A percentile compares a stretch with the other conserved stretches of the same genome.
Evolutionary conservation across 1,284 basidiomycete genomes (phyloP).

Genomic region (Golubevia pallescens): DNA sequence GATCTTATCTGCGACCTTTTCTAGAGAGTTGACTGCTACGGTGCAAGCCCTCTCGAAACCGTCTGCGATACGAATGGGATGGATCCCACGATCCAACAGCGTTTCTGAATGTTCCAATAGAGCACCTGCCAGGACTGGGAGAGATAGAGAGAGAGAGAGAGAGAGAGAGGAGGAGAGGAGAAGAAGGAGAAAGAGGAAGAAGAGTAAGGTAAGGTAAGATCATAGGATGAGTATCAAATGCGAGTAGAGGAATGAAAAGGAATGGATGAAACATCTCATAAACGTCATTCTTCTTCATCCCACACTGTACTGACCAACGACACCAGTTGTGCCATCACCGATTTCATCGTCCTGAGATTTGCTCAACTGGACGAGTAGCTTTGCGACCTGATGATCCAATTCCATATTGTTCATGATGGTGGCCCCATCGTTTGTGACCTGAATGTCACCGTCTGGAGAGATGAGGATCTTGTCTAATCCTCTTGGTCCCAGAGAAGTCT

Average conservation of each 20-base stretch:
- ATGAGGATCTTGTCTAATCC: slow-evolving; percentile 64
- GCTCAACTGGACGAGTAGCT: slow-evolving; percentile 56
- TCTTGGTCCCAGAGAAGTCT: slow-evolving; percentile 59
- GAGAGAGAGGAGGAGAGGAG: too few relatives aligned
- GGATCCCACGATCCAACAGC: slow-evolving; percentile 58
- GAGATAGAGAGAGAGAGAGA: not conserved
- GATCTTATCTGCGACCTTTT: slow-evolving; percentile 53
- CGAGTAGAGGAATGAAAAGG: too few relatives aligned
- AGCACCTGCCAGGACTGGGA: slow-evolving; percentile 51
- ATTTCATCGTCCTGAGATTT: slow-evolving; percentile 62
- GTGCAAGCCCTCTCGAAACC: slow-evolving; percentile 59
- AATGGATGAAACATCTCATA: too few relatives aligned
- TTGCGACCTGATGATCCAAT: slow-evolving; percentile 59
- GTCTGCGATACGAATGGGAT: slow-evolving; percentile 62
- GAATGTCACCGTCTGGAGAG: slow-evolving; percentile 61
- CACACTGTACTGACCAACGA: slow-evolving; percentile 26
- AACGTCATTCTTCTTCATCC: too few relatives aligned
- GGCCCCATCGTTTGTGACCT: slow-evolving; percentile 63
- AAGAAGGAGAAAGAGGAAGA: not conserved
- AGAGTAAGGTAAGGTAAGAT: too few relatives aligned
- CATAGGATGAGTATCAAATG: too few relatives aligned
- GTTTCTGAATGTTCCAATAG: slow-evolving; percentile 57
- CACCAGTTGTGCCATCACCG: slow-evolving; percentile 61
- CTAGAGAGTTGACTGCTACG: slow-evolving; percentile 50
- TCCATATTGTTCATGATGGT: slow-evolving; percentile 65